Conservation (phyloP, 441 rosid genomes). For the Biscutella laevigata region DNA sequence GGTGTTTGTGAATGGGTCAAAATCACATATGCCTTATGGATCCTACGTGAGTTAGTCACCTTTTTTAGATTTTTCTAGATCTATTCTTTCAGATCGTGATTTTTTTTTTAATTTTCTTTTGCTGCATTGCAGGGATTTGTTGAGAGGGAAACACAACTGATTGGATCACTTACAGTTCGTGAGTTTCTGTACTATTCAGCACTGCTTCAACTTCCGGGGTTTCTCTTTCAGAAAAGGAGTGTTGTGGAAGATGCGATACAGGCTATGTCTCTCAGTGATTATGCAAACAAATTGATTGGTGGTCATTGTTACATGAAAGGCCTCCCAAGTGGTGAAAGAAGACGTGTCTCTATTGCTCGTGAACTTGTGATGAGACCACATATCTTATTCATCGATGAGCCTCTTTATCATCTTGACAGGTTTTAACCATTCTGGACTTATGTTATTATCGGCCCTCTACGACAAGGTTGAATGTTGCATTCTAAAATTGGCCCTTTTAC, state of each 20-base stretch:
- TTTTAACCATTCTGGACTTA: constrained; percentile 7
- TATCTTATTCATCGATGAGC: constrained; percentile 86
- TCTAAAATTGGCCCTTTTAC: not conserved
- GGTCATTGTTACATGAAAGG: constrained; percentile 98
- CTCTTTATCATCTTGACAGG: constrained; percentile 99
- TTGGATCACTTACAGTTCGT: constrained; percentile 88
- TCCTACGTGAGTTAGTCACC: constrained; percentile 65
- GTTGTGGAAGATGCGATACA: constrained; percentile 98
- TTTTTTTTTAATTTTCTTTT: not conserved
- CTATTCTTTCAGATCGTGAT: not conserved
- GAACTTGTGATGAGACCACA: constrained; percentile 98
- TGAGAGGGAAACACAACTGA: constrained; percentile 76
- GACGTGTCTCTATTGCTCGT: constrained; percentile 90
- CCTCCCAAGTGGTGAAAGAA: constrained; percentile 81
- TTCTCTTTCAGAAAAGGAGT: constrained; percentile 76
- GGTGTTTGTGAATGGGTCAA: constrained; percentile 75
- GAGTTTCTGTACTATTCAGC: constrained; percentile 91
- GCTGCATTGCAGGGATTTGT: constrained; percentile 67
- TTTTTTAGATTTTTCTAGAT: not conserved
- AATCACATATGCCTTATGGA: constrained; percentile 70
- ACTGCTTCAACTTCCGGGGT: constrained; percentile 92
- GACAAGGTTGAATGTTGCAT: not conserved
- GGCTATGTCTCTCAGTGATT: constrained; percentile 87
- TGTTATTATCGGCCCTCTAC: not conserved
- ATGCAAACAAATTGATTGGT: constrained; percentile 89